A percentile compares a stretch with the other conserved stretches of the same genome.
Evolutionary conservation across 305 asterid species (phyloP).

Genomic region (Fraxinus xanthoxyloides): DNA sequence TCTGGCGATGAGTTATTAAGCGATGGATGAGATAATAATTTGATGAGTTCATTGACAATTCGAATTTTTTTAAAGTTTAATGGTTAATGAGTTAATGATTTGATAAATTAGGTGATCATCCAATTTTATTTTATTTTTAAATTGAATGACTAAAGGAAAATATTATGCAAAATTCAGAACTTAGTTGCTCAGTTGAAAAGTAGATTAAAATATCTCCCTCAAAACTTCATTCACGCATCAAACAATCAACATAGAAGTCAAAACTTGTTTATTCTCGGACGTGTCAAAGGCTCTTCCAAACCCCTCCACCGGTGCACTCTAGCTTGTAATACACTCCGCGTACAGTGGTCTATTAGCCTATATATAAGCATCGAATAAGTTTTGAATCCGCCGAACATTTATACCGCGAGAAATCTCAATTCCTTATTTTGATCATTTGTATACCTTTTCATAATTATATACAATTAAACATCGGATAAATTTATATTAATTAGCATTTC

Average conservation of each 20-base stretch:
- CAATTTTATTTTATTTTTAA: neutral
- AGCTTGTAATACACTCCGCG: neutral
- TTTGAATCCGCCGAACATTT: slow-evolving; percentile 13
- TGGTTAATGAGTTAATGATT: neutral
- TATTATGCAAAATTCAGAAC: too few relatives aligned
- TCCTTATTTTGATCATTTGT: neutral
- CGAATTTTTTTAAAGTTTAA: neutral
- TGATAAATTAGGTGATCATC: neutral
- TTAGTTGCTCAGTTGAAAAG: neutral
- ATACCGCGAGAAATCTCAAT: neutral
- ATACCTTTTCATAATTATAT: neutral
- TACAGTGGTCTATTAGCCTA: neutral
- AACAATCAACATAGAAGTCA: neutral
- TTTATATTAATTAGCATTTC: neutral
- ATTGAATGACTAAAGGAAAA: neutral
- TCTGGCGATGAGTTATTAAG: neutral
- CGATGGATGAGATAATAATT: too few relatives aligned
- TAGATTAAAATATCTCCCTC: neutral
- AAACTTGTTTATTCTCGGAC: neutral
- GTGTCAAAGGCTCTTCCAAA: neutral
- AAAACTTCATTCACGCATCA: neutral
- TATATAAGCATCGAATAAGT: neutral
- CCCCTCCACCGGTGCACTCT: neutral
- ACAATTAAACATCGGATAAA: neutral
- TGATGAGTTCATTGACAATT: neutral